Evolutionary conservation across 495 filamentous ascomycete species (phyloP).

Genomic region (Rusavskia elegans): DNA sequence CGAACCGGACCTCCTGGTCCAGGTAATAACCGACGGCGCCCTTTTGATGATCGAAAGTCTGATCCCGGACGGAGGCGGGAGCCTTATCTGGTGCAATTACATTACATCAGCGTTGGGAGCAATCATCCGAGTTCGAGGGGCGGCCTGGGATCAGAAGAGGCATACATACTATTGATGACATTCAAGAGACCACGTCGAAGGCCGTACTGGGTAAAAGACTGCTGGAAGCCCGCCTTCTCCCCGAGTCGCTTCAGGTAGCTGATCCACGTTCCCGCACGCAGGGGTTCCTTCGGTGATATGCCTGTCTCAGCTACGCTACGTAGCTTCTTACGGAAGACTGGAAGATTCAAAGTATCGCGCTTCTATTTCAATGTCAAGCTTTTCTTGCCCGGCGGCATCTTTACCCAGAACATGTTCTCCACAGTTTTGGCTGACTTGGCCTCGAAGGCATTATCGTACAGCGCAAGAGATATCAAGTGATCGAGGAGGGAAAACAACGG

Average conservation of each 20-base stretch:
- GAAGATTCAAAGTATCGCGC: no score
- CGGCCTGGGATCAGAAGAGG: background rate
- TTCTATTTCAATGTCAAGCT: no score
- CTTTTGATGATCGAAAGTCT: background rate
- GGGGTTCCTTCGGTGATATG: background rate
- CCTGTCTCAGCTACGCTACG: no score
- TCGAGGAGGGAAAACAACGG: no score
- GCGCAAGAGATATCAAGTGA: no score
- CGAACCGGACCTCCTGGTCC: conserved; percentile 3
- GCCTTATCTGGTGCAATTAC: background rate
- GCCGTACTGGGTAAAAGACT: conserved; percentile 4
- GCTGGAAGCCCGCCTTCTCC: conserved; percentile 6
- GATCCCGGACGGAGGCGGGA: conserved; percentile 1
- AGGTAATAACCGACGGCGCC: background rate
- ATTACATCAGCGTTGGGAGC: no score
- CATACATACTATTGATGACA: conserved; percentile 2
- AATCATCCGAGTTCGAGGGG: no score
- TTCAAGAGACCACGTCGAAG: conserved; percentile 6
- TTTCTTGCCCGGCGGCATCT: no score
- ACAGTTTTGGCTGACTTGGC: no score
- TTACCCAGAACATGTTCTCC: no score
- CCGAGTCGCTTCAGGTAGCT: conserved; percentile 2
- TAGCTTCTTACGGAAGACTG: no score
- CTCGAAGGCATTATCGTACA: no score
- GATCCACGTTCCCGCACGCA: conserved; percentile 1